Conservation (phyloP, 768 basidiomycete species). For the Termitomyces heimii region DNA sequence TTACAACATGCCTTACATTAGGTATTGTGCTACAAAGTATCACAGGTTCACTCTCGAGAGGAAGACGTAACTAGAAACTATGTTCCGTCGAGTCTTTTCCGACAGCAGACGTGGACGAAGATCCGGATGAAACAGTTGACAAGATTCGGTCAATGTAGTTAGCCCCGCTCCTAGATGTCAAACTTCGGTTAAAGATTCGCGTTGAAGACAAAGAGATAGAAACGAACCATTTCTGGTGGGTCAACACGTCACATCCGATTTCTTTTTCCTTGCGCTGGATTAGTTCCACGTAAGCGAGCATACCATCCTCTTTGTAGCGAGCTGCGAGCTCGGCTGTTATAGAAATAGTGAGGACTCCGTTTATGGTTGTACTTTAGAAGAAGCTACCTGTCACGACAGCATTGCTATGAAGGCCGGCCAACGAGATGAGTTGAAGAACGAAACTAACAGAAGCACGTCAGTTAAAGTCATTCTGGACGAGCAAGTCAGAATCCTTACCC, state of each 20-base stretch:
- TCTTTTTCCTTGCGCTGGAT: slow-evolving; percentile 87
- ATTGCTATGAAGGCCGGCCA: slow-evolving; percentile 85
- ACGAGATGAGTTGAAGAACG: slow-evolving; percentile 82
- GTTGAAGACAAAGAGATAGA: background rate
- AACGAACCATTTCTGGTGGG: slow-evolving; percentile 87
- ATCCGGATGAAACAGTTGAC: slow-evolving; percentile 79
- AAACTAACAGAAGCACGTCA: slow-evolving; percentile 44
- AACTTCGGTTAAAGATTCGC: background rate
- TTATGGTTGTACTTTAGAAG: background rate
- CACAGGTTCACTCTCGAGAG: background rate
- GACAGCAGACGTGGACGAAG: slow-evolving; percentile 77
- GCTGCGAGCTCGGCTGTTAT: slow-evolving; percentile 67
- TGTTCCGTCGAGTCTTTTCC: slow-evolving; percentile 91
- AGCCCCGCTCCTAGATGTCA: slow-evolving; percentile 68
- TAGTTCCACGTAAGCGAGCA: slow-evolving; percentile 89
- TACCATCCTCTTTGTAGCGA: slow-evolving; percentile 80
- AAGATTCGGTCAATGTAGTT: slow-evolving; percentile 88
- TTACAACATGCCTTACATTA: background rate
- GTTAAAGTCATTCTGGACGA: background rate
- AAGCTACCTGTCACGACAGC: slow-evolving; percentile 68
- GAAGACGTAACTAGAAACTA: slow-evolving; percentile 43
- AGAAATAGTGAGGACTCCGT: background rate
- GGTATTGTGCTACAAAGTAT: background rate
- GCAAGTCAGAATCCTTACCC: slow-evolving; percentile 37
- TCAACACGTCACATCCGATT: slow-evolving; percentile 84